A percentile compares a stretch with the other conserved stretches of the same genome.
phyloP scores from a whole-genome alignment of 805 yeast species.

The Lipomyces kockii region DNA sequence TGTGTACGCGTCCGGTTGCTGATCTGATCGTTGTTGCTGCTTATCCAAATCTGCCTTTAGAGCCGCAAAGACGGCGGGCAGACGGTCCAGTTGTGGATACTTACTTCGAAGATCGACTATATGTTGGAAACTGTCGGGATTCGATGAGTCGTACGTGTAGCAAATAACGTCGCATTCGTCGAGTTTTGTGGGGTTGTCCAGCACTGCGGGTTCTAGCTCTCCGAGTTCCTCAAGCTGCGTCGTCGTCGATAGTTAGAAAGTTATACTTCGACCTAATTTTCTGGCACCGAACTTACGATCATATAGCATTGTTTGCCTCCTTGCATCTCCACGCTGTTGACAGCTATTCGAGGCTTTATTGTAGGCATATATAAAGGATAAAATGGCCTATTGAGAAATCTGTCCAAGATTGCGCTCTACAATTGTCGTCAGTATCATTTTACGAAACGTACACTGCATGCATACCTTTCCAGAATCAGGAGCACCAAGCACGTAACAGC shows the following conservation, averaged over 20 bases:
- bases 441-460: neutral
- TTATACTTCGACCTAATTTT: neutral
- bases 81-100: constrained; percentile 60
- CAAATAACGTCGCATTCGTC: constrained; percentile 92
- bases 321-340: constrained; percentile 86
- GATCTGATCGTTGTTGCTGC: constrained; percentile 85
- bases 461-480: constrained; percentile 75
- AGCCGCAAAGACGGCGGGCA: constrained; percentile 89
- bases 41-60: constrained; percentile 93
- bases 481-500: constrained; percentile 85
- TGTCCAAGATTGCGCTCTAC: constrained; percentile 71
- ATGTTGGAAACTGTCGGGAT: constrained; percentile 91
- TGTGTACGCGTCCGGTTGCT: constrained; percentile 88
- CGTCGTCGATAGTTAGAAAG: neutral
- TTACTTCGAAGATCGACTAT: constrained; percentile 65
- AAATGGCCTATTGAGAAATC: constrained; percentile 75
- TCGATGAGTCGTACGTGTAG: constrained; percentile 89
- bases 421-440: neutral
- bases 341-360: constrained; percentile 77
- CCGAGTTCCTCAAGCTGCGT: constrained; percentile 79
- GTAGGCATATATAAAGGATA: constrained; percentile 80
- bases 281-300: constrained; percentile 47
- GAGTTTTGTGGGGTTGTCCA: constrained; percentile 69
- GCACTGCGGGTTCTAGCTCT: constrained; percentile 78
- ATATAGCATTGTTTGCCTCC: constrained; percentile 96